These are phyloP conservation scores for Alliaria petiolata DNA, from an alignment of 345 rosid genomes.

Conservation along the genomic window DNA sequence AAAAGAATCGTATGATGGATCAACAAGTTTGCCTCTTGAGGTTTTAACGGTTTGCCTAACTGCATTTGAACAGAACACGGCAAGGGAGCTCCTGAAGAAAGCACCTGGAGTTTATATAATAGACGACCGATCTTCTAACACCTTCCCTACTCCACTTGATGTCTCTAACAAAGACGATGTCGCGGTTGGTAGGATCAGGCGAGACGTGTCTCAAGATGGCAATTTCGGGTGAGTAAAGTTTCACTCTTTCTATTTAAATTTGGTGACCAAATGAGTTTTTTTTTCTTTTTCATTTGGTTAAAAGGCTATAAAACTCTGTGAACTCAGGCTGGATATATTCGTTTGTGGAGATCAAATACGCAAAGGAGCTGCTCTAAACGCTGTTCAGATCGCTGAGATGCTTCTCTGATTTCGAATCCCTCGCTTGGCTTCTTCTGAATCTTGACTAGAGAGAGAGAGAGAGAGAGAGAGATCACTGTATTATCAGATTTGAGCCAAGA, in stretches of 20 bases:
- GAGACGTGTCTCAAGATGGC: conserved; percentile 81
- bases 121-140: conserved; percentile 75
- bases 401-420: conserved; percentile 36
- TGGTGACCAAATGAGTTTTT: not conserved
- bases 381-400: conserved; percentile 97
- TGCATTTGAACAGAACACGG: conserved; percentile 52
- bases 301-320: not conserved
- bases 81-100: conserved; percentile 67
- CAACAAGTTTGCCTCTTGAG: not conserved
- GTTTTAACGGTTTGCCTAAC: not conserved
- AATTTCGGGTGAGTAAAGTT: conserved; percentile 64
- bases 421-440: not conserved
- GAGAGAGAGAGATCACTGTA: too few relatives aligned
- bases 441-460: conserved; percentile 8
- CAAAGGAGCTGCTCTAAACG: conserved; percentile 97
- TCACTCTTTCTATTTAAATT: not conserved
- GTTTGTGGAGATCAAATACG: conserved; percentile 97
- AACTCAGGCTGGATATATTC: conserved; percentile 82
- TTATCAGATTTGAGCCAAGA: conserved; percentile 17
- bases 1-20: too few relatives aligned
- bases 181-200: conserved; percentile 92
- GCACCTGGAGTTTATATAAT: conserved; percentile 81
- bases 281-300: not conserved
- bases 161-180: conserved; percentile 91
- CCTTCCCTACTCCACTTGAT: conserved; percentile 86